Base-by-base conservation (phyloP, 2,329 filamentous ascomycete genomes). In the Clonostachys rhizophaga region DNA sequence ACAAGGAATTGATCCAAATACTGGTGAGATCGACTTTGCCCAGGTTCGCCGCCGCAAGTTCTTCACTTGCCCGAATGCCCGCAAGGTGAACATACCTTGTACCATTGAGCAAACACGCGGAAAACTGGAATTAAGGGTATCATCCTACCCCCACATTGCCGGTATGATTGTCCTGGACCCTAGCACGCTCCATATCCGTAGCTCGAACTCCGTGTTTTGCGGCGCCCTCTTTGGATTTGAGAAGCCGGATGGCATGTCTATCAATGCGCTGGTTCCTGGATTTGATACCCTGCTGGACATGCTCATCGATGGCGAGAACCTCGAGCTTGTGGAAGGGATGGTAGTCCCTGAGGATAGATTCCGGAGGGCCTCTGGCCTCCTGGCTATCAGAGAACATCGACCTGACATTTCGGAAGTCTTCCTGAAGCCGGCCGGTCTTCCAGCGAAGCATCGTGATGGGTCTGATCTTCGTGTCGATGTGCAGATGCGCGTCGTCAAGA, bases 311-410 rank as follows among this genome's bases (percentile, higher is more conserved):
- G 90, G 96, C 61, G 91, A 99, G 56, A 84, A 89, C 39, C 78
- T 96, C 44, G 78, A 84, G 45, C 74, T 97, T 24, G 79, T 87
- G 11, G 94, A 99, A 64, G 94, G 94, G n/a, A 91, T 96, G 58
- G 91, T 99, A 14, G 87, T 99, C 47, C 91, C 94, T 2, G 94
- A 99, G 64, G 91, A 96, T 62, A 95, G 89, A 59, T 97, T 99
- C 69, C 84, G 94, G 49, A 85, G 91, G 54, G 94, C 94, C 7
- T 82, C 90, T 49, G 90, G 91, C 5, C 79, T 96, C 46, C 76
- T 96, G 20, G 87, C 89, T 3, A 75, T 97, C 48, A 84, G 88
- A 47, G 89, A 96, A 62, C 90, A 89, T 30, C 88, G 84, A 42
- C 81, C 84, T 41, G 89, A 96, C 66, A 87, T 86, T 8, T 79